Percentiles rank a stretch among this genome's conserved stretches.
phyloP scores from a whole-genome alignment of 495 filamentous ascomycete genomes.

The Aspergillus hancockii region DNA sequence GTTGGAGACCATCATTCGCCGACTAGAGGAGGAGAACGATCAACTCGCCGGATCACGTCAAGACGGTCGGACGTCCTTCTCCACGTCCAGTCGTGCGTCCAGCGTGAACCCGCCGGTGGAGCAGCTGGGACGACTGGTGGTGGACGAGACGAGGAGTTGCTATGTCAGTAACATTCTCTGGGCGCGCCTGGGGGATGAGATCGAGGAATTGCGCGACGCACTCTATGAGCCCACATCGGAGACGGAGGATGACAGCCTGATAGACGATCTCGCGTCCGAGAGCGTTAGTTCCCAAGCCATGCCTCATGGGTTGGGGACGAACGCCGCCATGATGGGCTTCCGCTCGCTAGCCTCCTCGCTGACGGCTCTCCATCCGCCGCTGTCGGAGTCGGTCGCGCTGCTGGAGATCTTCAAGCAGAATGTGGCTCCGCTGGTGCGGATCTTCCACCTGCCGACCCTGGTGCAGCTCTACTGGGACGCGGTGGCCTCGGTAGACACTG shows the following conservation, averaged over 20 bases:
- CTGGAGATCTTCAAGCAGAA: neutral
- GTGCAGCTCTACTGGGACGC: neutral
- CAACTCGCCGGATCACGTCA: too few species aligned
- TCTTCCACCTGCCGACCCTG: neutral
- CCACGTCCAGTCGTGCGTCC: too few species aligned
- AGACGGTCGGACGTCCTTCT: too few species aligned
- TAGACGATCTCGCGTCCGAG: neutral
- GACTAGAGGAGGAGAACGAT: neutral
- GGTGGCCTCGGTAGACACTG: neutral
- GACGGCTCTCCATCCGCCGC: neutral
- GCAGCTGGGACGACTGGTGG: neutral
- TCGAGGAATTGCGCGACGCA: neutral
- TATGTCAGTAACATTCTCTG: constrained; percentile 1
- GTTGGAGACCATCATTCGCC: neutral
- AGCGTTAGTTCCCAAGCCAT: neutral
- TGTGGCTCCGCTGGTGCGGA: neutral
- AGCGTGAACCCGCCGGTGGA: too few species aligned
- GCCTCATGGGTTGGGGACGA: neutral
- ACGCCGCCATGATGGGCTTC: constrained; percentile 2
- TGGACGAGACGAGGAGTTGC: neutral
- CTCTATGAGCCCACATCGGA: neutral
- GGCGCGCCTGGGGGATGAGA: neutral
- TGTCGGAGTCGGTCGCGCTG: neutral
- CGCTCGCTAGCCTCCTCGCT: neutral
- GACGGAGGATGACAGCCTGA: neutral